Evolutionary conservation across 163 green algal genomes (phyloP).

Genomic region (Chlamydomonas reinhardtii): DNA sequence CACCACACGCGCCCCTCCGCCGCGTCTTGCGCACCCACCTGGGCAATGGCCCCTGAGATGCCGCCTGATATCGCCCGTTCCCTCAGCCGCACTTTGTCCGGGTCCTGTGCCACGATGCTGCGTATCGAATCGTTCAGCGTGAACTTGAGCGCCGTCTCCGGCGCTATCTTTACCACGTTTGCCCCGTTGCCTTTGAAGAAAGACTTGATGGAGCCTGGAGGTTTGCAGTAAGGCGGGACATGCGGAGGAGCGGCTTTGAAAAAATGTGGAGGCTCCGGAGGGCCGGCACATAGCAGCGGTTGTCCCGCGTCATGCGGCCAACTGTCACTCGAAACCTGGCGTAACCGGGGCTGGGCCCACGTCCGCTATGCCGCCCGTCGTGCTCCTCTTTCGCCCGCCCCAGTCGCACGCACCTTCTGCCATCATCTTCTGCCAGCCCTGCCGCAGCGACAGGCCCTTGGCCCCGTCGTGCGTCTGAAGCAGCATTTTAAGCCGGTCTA

Average conservation of each 20-base stretch:
- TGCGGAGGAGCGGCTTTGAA: background rate
- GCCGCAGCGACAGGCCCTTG: slow-evolving; percentile 72
- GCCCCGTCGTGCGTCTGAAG: slow-evolving; percentile 86
- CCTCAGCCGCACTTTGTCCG: slow-evolving; percentile 70
- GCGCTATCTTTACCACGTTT: slow-evolving; percentile 95
- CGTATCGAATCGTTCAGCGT: slow-evolving; percentile 82
- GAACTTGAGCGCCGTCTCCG: slow-evolving; percentile 92
- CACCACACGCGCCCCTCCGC: too few species aligned
- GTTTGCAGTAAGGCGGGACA: background rate
- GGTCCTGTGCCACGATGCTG: slow-evolving; percentile 62
- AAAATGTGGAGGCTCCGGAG: too few species aligned
- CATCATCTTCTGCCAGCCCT: slow-evolving; percentile 81
- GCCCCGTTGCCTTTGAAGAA: slow-evolving; percentile 95
- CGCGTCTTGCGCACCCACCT: slow-evolving; percentile 51
- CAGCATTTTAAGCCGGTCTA: slow-evolving; percentile 96
- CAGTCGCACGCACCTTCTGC: slow-evolving; percentile 74
- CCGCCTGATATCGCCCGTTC: slow-evolving; percentile 80
- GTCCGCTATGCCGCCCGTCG: too few species aligned
- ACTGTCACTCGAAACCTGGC: too few species aligned
- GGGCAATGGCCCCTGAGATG: slow-evolving; percentile 75
- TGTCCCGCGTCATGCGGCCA: too few species aligned
- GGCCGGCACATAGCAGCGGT: too few species aligned
- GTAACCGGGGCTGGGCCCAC: too few species aligned
- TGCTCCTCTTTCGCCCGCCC: too few species aligned
- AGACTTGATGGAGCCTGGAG: slow-evolving; percentile 77